Base-by-base conservation (phyloP, 2,329 filamentous ascomycete species). In the Lizonia empirigonia region DNA sequence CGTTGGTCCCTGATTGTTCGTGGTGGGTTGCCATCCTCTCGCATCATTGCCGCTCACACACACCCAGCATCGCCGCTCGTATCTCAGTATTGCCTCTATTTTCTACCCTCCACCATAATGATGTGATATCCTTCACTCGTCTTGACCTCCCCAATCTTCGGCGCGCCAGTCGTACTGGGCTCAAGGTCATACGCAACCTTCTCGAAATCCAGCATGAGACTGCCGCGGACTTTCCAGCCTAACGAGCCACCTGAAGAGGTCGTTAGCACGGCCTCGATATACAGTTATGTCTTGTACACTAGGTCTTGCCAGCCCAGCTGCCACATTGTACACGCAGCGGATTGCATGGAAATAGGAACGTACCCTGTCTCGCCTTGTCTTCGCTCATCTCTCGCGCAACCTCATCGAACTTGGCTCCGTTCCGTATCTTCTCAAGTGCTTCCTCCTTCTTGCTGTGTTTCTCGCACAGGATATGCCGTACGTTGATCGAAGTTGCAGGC, bases 381-480 rank as follows among this genome's bases (percentile, higher is more conserved):
- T 91, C 89, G 0, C 86, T 89, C 66, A 83, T 89, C 59, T 86
- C 83, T 44, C 83, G 77, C 8, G 89, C 89, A 5, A 91, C 87
- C 38, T 88, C 85, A 62, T 91, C 88, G 65, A 91, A 92, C 63
- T 87, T 89, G 41, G 79, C 79, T 1, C 88, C 87, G 3, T 78
- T 82, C 30, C 80, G 80, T 42, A 92, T 73, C 74, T 90, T 87
- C 49, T 81, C 82, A 13, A 91, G 70, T 0, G 89, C 89, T 68
- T 90, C 86, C 67, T 91, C 88, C 68, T 90, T 91, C 72, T 86
- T 90, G n/a, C 78, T 75, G 68, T 90, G 85, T 68, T 92, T 92
- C 69, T 86, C 86, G 64, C 89, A 91, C 76, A 89, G 72, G 52
- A 91, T 90, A 71, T 91, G 88, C 32, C 88, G 82, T 44, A 72